Evolutionary conservation across 495 filamentous ascomycete species (phyloP).

Genomic region (Penicillium steckii): DNA sequence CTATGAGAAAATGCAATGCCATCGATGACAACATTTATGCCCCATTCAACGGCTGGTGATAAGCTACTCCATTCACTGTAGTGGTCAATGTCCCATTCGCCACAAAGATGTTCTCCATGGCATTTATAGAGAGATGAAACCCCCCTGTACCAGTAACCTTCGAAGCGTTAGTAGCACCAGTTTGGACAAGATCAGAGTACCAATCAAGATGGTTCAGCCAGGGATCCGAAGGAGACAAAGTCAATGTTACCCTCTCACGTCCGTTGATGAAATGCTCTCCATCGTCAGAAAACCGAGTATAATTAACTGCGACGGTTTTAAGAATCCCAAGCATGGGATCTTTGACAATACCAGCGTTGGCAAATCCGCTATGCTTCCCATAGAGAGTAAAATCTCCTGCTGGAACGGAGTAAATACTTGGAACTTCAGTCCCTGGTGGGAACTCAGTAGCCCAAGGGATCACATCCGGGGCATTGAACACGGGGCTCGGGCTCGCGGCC

Average conservation of each 20-base stretch:
- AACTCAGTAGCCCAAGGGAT: slow-evolving; percentile 18
- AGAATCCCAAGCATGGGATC: not conserved
- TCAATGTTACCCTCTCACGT: not conserved
- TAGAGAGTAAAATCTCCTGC: slow-evolving; percentile 11
- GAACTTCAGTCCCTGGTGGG: not conserved
- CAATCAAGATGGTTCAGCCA: slow-evolving; percentile 5
- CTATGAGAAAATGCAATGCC: not conserved
- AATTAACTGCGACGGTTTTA: slow-evolving; percentile 1
- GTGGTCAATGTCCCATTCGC: slow-evolving; percentile 11
- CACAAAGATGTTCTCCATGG: not conserved
- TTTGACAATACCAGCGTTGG: slow-evolving; percentile 1
- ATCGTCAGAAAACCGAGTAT: slow-evolving; percentile 4
- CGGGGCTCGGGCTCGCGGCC: not conserved
- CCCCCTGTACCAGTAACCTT: slow-evolving; percentile 5
- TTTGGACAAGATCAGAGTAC: not conserved
- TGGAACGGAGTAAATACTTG: not conserved
- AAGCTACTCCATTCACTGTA: not conserved
- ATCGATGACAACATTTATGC: too few relatives aligned
- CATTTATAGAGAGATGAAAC: slow-evolving; percentile 4
- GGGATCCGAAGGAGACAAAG: not conserved
- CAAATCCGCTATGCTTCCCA: slow-evolving; percentile 8
- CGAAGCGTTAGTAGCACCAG: not conserved
- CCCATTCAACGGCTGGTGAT: slow-evolving; percentile 2
- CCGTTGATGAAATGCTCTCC: not conserved
- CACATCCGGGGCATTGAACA: slow-evolving; percentile 5